Base-by-base conservation (phyloP, 1,139 yeast species). In the Nakaseomyces kungkrabaensis region DNA sequence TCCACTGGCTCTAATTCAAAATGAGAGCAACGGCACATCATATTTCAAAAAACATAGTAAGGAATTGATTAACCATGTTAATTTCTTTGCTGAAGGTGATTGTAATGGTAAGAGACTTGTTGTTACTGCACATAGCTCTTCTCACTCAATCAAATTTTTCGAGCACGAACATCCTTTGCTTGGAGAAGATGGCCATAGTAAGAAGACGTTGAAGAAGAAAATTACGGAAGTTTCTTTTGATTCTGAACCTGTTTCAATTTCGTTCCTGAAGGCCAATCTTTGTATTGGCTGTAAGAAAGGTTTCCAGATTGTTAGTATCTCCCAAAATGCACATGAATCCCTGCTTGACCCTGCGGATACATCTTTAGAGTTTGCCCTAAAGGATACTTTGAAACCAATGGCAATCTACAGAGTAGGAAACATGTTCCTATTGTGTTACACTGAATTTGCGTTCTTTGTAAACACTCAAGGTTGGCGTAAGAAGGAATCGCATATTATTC, bases 261-360 rank as follows among this genome's bases (percentile, higher is more conserved):
- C 96, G 37, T 92, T 92, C 62, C 73, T 92, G 68, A 87, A 90
- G 65, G 82, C 92, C 6, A 85, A 85, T 61, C 72, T 92, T 54
- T 90, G 97, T 72, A 85, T 92, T 56, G 98, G 98, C 24, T 92
- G 98, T 63, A 84, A 95, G 44, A 88, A 85, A 65, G 98, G 98
- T 1, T 92, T 92, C 71, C 97, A 92, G 68, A 89, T 92, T 61
- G 89, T 92, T 43, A 80, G 88, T 17, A 63, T 70, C 8, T 60
- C 68, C n/a, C 73, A 71, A 54, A 71, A 70, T 49, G 77, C 76
- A 40, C 76, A 90, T 57, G 95, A 88, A 61, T 82, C 85, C 17
- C 76, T 90, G 49, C 73, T 90, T 59, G 97, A 90, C 68, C 96
- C 95, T 40, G 97, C 49, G 8, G 49, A 47, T 31, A 47, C 49